These are phyloP conservation scores for Moesziomyces sp. DNA, from an alignment of 1,284 basidiomycete genomes.

Conservation along the genomic window DNA sequence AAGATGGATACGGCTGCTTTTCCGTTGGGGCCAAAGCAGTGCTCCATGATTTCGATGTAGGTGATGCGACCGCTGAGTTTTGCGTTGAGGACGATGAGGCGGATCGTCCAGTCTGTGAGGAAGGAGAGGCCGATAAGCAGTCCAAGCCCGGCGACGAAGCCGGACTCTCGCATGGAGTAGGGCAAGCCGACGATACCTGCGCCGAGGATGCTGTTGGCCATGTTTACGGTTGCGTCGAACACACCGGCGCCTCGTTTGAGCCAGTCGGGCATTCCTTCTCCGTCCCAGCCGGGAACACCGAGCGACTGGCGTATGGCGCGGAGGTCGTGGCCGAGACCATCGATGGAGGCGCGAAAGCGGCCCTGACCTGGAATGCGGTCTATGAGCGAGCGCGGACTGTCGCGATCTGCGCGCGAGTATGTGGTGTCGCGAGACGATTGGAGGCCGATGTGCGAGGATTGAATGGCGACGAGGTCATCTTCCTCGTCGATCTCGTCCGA, in stretches of 20 bases:
- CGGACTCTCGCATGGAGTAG: slow-evolving; percentile 90
- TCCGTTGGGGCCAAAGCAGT: slow-evolving; percentile 81
- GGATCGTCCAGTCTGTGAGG: slow-evolving; percentile 97
- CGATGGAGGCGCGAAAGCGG: slow-evolving; percentile 49
- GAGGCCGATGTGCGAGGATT: slow-evolving; percentile 35
- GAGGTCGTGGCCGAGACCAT: slow-evolving; percentile 52
- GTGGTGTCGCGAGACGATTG: slow-evolving; percentile 5
- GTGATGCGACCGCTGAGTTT: slow-evolving; percentile 91
- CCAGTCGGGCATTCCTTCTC: slow-evolving; percentile 68
- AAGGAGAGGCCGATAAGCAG: slow-evolving; percentile 83
- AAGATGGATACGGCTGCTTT: slow-evolving; percentile 91
- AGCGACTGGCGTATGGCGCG: slow-evolving; percentile 51
- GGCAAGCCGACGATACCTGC: slow-evolving; percentile 81
- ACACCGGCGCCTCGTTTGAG: slow-evolving; percentile 76
- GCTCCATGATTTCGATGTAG: slow-evolving; percentile 96
- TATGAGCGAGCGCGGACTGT: slow-evolving; percentile 33
- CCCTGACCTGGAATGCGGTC: slow-evolving; percentile 31
- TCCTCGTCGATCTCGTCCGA: slow-evolving; percentile 61
- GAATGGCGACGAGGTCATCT: slow-evolving; percentile 30
- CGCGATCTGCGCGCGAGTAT: slow-evolving; percentile 12
- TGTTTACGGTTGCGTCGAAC: slow-evolving; percentile 86
- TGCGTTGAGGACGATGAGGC: slow-evolving; percentile 88
- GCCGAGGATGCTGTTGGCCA: slow-evolving; percentile 96
- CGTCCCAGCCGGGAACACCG: slow-evolving; percentile 69
- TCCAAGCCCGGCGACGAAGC: slow-evolving; percentile 85